phyloP scores from a whole-genome alignment of 495 filamentous ascomycete species.

The Aspergillus egyptiacus region DNA sequence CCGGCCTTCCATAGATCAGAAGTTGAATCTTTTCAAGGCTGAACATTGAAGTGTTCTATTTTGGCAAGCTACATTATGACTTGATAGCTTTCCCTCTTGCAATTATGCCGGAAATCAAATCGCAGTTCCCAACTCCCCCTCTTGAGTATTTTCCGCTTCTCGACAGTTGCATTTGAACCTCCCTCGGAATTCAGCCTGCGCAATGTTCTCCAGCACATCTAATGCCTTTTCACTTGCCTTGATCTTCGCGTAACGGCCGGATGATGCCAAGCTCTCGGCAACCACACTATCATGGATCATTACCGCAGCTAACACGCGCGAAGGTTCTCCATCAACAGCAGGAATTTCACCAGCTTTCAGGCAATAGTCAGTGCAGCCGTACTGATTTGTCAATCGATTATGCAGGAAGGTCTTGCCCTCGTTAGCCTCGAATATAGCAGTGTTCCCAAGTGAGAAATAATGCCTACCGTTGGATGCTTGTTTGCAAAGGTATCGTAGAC shows the following conservation, averaged over 20 bases:
- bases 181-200: slow-evolving; percentile 51
- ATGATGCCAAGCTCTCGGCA: slow-evolving; percentile 55
- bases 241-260: slow-evolving; percentile 65
- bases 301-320: slow-evolving; percentile 61
- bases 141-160: slow-evolving; percentile 3
- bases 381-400: slow-evolving; percentile 42
- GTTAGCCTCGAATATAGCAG: slow-evolving; percentile 25
- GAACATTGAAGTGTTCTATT: no score
- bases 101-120: no score
- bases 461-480: slow-evolving; percentile 66
- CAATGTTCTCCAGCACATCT: slow-evolving; percentile 50
- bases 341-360: slow-evolving; percentile 48
- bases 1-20: neutral
- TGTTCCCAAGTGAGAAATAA: slow-evolving; percentile 27
- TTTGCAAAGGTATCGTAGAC: slow-evolving; percentile 86
- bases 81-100: no score
- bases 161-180: slow-evolving; percentile 61
- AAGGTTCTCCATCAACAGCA: slow-evolving; percentile 35
- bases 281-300: slow-evolving; percentile 68
- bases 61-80: no score
- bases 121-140: slow-evolving; percentile 33
- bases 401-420: slow-evolving; percentile 47
- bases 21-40: no score
- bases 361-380: slow-evolving; percentile 51
- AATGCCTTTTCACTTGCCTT: slow-evolving; percentile 65